A percentile compares a stretch with the other conserved stretches of the same genome.
These are phyloP conservation scores for Hyphopichia khmerensis DNA, from an alignment of 1,139 yeast genomes.

Conservation along the genomic window DNA sequence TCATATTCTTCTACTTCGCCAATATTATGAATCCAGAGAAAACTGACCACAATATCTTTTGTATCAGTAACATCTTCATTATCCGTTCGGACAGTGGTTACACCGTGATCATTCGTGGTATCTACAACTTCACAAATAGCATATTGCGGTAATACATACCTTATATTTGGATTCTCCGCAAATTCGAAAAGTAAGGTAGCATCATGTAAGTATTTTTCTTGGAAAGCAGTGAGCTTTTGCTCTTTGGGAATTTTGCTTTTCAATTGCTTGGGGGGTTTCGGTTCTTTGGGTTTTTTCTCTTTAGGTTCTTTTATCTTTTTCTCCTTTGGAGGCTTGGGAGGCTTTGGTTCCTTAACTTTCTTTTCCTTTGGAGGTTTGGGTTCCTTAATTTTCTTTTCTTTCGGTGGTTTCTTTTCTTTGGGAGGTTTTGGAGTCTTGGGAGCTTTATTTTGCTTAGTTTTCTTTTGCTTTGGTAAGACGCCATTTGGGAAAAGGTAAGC, in stretches of 20 bases:
- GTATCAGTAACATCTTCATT: constrained; percentile 28
- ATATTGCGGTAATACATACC: constrained; percentile 74
- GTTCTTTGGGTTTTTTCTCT: constrained; percentile 15
- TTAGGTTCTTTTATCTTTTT: constrained; percentile 8
- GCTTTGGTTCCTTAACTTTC: constrained; percentile 16
- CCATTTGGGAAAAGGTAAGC: constrained; percentile 24
- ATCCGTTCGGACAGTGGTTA: constrained; percentile 13
- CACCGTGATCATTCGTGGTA: constrained; percentile 11
- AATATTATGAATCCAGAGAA: constrained; percentile 57
- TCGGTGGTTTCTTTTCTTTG: constrained; percentile 22
- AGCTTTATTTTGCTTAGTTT: constrained; percentile 9
- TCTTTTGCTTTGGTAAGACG: constrained; percentile 15
- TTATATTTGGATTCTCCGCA: constrained; percentile 71
- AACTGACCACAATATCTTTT: constrained; percentile 62
- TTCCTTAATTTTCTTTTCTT: constrained; percentile 18
- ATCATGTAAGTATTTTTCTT: constrained; percentile 62
- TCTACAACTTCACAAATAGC: constrained; percentile 66
- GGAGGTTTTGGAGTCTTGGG: constrained; percentile 19
- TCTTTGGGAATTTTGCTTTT: constrained; percentile 34
- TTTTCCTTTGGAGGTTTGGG: constrained; percentile 19
- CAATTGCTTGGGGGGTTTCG: constrained; percentile 19
- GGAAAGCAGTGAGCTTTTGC: constrained; percentile 69
- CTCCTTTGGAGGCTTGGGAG: constrained; percentile 3
- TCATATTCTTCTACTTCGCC: constrained; percentile 51
- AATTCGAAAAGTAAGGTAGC: constrained; percentile 85